phyloP scores from a whole-genome alignment of 2,329 filamentous ascomycete species.

The Ambrosiella xylebori region DNA sequence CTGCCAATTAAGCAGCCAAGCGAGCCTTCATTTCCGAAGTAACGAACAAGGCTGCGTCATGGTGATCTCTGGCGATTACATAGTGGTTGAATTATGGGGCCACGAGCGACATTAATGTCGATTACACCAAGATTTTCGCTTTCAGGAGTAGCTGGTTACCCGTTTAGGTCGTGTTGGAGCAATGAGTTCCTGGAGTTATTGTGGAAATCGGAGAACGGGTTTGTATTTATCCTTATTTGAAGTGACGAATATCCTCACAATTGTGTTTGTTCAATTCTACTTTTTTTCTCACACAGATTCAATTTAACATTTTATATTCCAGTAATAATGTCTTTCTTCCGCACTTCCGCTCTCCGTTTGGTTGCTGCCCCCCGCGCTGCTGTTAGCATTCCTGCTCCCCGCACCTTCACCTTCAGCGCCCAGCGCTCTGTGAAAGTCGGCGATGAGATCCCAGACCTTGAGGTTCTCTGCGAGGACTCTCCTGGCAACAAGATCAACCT shows the following conservation, averaged over 20 bases:
- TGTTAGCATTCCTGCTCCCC: not conserved
- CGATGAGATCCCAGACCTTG: constrained; percentile 59
- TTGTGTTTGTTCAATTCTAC: not conserved
- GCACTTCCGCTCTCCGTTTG: constrained; percentile 7
- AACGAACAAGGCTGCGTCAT: not conserved
- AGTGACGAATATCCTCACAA: not conserved
- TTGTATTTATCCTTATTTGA: not conserved
- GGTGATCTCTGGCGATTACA: not conserved
- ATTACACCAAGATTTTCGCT: not conserved
- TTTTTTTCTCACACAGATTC: not conserved
- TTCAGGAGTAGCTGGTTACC: not conserved
- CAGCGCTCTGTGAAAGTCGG: constrained; percentile 53
- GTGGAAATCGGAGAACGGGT: not conserved
- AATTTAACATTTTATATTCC: not conserved
- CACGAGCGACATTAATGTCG: not conserved
- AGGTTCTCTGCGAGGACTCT: constrained; percentile 67
- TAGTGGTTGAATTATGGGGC: not conserved
- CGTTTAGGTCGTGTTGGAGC: not conserved
- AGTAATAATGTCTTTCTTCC: constrained; percentile 11
- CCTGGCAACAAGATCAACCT: constrained; percentile 86
- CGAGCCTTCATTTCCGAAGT: not conserved
- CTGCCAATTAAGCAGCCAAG: not conserved
- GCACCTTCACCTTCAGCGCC: constrained; percentile 43
- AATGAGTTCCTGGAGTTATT: not conserved
- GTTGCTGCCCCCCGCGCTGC: constrained; percentile 4